Conservation (phyloP, 768 basidiomycete species). For the Lactarius trivialis region DNA sequence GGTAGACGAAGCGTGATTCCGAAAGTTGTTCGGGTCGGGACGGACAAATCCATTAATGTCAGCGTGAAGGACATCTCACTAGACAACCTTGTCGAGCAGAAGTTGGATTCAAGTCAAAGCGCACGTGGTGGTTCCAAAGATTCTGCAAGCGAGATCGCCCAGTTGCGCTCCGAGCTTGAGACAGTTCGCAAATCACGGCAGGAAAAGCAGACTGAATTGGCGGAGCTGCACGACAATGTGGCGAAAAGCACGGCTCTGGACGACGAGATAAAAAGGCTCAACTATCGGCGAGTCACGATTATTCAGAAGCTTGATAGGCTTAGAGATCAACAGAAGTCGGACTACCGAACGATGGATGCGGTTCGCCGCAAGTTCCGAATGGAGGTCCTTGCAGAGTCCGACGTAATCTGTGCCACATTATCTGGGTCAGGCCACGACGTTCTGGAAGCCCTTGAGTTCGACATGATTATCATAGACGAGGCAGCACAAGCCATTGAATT, state of each 20-base stretch:
- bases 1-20: conserved; percentile 48
- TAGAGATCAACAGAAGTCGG: conserved; percentile 79
- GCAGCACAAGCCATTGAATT: conserved; percentile 96
- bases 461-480: conserved; percentile 96
- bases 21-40: conserved; percentile 88
- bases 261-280: conserved; percentile 62
- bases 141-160: conserved; percentile 48
- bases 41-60: conserved; percentile 64
- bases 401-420: conserved; percentile 90
- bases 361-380: conserved; percentile 63
- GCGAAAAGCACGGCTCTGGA: conserved; percentile 51
- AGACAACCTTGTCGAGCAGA: conserved; percentile 79
- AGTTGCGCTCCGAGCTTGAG: conserved; percentile 62
- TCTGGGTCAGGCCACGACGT: conserved; percentile 90
- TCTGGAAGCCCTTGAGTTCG: conserved; percentile 79
- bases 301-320: conserved; percentile 67
- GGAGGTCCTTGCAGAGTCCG: conserved; percentile 79
- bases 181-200: conserved; percentile 53
- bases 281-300: conserved; percentile 54
- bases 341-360: conserved; percentile 75
- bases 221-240: conserved; percentile 48
- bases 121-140: conserved; percentile 41
- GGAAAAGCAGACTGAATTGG: conserved; percentile 56
- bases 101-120: conserved; percentile 42
- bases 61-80: conserved; percentile 82